Conservation (phyloP, 345 rosid genomes). For the Jatropha curcas region DNA sequence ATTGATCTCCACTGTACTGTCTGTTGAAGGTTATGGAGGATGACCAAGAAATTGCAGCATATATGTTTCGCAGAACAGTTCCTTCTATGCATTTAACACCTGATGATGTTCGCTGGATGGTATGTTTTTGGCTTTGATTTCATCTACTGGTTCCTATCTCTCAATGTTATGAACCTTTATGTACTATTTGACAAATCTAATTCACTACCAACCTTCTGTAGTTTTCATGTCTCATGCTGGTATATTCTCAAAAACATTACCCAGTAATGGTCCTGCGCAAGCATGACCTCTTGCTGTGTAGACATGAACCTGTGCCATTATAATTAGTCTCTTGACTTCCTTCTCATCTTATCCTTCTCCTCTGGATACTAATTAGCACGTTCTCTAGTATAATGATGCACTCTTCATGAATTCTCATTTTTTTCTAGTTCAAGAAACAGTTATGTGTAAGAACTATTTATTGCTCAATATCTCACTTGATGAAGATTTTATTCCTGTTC, state of each 20-base stretch:
- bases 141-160: slow-evolving; percentile 1
- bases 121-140: slow-evolving; percentile 32
- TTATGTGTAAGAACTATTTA: background rate
- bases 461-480: too few relatives aligned
- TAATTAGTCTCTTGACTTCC: background rate
- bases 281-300: background rate
- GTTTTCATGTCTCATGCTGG: background rate
- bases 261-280: too few relatives aligned
- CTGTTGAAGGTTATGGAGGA: slow-evolving; percentile 87
- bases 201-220: background rate
- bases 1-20: slow-evolving; percentile 9
- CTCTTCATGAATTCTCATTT: background rate
- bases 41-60: slow-evolving; percentile 84
- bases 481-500: background rate
- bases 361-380: too few relatives aligned
- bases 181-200: background rate
- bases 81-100: slow-evolving; percentile 82
- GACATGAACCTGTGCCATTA: background rate
- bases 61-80: slow-evolving; percentile 95
- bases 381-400: too few relatives aligned
- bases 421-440: background rate
- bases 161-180: background rate
- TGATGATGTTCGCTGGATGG: slow-evolving; percentile 99
- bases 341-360: background rate
- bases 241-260: slow-evolving; percentile 7